phyloP scores from a whole-genome alignment of 2,329 filamentous ascomycete genomes.

The Thermothelomyces thermophilus region DNA sequence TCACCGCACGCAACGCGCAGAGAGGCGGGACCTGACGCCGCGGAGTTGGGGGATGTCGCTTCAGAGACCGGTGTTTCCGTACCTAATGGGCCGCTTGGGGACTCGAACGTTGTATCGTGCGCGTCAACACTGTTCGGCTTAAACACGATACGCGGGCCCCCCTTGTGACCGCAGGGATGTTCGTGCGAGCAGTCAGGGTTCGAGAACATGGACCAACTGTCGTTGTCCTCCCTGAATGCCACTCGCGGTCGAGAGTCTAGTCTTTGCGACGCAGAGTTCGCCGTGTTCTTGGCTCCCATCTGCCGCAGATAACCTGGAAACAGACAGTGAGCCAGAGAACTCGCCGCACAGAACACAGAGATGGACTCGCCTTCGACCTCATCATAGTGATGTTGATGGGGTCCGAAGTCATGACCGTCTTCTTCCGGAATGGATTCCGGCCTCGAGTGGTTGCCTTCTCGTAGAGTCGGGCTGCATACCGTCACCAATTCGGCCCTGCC shows the following conservation, averaged over 20 bases:
- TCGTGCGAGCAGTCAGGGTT: slow-evolving; percentile 1
- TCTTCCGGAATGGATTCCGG: background rate
- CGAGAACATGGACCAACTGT: slow-evolving; percentile 1
- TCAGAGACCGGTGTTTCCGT: background rate
- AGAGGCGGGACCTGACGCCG: background rate
- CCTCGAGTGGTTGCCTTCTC: background rate
- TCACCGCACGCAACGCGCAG: background rate
- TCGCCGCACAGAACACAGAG: background rate
- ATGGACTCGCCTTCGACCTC: background rate
- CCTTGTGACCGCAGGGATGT: background rate
- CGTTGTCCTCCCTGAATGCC: background rate
- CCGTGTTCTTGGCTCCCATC: background rate
- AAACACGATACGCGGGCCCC: background rate
- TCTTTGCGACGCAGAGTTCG: background rate
- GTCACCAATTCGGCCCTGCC: slow-evolving; percentile 3
- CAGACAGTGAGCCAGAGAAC: background rate
- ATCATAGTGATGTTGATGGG: background rate
- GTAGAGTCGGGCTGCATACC: background rate
- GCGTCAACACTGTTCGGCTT: background rate
- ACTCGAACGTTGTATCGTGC: background rate
- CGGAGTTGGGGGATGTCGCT: background rate
- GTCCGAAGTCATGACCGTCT: background rate
- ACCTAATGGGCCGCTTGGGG: background rate
- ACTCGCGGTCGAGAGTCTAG: background rate
- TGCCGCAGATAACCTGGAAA: background rate